These are phyloP conservation scores for Catharanthus roseus DNA, from an alignment of 257 asterid genomes.

Conservation along the genomic window DNA sequence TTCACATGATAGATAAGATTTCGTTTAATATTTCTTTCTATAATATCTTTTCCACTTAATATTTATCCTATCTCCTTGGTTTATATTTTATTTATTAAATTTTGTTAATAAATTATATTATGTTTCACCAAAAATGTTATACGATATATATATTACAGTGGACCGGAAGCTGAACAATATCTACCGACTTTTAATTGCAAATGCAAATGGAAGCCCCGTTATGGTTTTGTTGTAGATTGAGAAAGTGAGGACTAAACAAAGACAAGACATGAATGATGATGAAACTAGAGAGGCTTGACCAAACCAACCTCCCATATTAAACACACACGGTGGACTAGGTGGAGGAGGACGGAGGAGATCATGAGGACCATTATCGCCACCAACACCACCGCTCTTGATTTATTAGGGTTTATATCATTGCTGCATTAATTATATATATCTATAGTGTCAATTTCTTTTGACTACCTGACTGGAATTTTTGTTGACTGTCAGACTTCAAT, in stretches of 20 bases:
- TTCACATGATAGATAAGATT: too few species aligned
- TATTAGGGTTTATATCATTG: conserved; percentile 14
- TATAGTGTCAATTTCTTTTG: conserved; percentile 18
- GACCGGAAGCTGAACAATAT: too few species aligned
- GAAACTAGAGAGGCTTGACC: background rate
- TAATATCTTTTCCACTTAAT: too few species aligned
- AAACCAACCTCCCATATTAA: background rate
- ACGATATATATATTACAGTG: too few species aligned
- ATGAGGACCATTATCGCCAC: background rate
- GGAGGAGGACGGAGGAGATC: background rate
- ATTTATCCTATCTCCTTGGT: too few species aligned
- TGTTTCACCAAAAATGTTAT: too few species aligned
- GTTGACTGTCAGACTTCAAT: conserved; percentile 33
- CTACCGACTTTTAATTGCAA: background rate
- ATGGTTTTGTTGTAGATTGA: background rate
- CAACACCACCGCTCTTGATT: conserved; percentile 24
- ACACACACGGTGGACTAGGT: background rate
- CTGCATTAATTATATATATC: background rate
- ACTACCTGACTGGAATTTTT: conserved; percentile 33
- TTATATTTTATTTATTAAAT: too few species aligned
- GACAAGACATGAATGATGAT: background rate
- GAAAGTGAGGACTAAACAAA: background rate
- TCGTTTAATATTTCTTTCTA: too few species aligned
- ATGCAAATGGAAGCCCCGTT: background rate
- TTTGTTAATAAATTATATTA: too few species aligned